Base-by-base conservation (phyloP, 768 basidiomycete species). In the Rossbeevera mucosa region DNA sequence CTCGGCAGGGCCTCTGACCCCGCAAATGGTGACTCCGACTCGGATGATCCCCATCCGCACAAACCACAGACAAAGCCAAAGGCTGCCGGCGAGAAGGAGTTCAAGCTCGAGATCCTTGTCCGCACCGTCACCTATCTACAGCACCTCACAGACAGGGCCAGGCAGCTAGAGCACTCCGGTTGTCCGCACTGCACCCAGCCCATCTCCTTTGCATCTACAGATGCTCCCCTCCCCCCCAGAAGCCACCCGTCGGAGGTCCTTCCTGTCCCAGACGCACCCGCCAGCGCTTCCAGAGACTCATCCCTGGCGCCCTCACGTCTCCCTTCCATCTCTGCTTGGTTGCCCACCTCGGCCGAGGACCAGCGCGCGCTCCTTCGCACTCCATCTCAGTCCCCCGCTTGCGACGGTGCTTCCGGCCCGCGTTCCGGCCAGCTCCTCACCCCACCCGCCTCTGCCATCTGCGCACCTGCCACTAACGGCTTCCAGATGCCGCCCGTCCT, bases 61-160 rank as follows among this genome's bases (percentile, higher is more conserved):
- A 56, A 50, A 54, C 60, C 62, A 16, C 64, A 38, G 59, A 64
- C 69, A 24, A 62, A 72, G 36, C 64, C 71, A 40, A 58, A 61
- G 53, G 29, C 52, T 26, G 70, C 76, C 4, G 84, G 81, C 61
- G 88, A 86, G 60, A 89, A 89, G 64, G 91, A 94, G 70, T 94
- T 93, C 76, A 95, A 94, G 71, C 77, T 95, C 22, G 93, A 94
- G 71, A 88, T 94, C 44, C 80, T 94, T 47, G 83, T 91, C 55
- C 74, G 88, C 61, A 91, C 91, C 0, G 91, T 94, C 12, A 68
- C 80, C 1, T 91, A 84, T 69, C 78, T 94, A 70, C 77, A 86
- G 68, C 82, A 86, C 53, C 76, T 94, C 40, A 71, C 88, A 4
- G 69, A 72, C 28, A 78, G 74, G 45, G 81, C 91, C 53, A 55